These are phyloP conservation scores for Teratosphaeriaceae sp. DNA, from an alignment of 2,329 filamentous ascomycete genomes.

Conservation along the genomic window DNA sequence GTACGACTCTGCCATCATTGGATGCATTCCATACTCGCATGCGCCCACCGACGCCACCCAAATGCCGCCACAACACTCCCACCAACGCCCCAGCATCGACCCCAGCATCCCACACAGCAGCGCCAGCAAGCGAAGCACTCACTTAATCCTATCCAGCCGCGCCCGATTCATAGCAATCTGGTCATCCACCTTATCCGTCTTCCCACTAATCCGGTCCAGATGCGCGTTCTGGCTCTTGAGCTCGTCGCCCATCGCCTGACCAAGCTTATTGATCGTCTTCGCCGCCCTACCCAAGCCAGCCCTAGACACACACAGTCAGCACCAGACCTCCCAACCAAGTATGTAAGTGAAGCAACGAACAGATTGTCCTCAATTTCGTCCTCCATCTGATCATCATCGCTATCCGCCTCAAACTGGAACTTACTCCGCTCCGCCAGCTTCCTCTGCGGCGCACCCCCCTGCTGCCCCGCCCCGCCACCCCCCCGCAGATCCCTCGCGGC, in stretches of 20 bases:
- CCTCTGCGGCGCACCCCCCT: conserved; percentile 35
- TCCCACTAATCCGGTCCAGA: conserved; percentile 62
- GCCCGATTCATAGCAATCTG: conserved; percentile 73
- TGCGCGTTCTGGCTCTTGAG: conserved; percentile 70
- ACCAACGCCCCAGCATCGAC: neutral
- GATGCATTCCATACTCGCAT: neutral
- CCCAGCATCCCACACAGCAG: neutral
- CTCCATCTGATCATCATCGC: conserved; percentile 58
- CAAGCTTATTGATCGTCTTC: conserved; percentile 64
- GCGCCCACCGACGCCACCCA: neutral
- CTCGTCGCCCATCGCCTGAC: conserved; percentile 66
- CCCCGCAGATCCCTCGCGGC: conserved; percentile 46
- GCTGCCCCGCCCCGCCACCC: conserved; percentile 44
- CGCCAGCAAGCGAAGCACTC: neutral
- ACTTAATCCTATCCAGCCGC: conserved; percentile 46
- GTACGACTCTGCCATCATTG: too few species aligned
- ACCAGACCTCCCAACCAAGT: conserved; percentile 1
- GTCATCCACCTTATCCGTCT: conserved; percentile 76
- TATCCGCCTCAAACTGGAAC: conserved; percentile 73
- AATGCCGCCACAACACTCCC: neutral
- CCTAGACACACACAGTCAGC: conserved; percentile 16
- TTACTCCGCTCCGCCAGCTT: conserved; percentile 57
- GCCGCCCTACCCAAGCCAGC: conserved; percentile 56
- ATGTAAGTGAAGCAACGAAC: conserved; percentile 15
- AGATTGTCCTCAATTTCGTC: conserved; percentile 37